These are phyloP conservation scores for Candida sp. DNA, from an alignment of 1,139 yeast genomes.

Conservation along the genomic window DNA sequence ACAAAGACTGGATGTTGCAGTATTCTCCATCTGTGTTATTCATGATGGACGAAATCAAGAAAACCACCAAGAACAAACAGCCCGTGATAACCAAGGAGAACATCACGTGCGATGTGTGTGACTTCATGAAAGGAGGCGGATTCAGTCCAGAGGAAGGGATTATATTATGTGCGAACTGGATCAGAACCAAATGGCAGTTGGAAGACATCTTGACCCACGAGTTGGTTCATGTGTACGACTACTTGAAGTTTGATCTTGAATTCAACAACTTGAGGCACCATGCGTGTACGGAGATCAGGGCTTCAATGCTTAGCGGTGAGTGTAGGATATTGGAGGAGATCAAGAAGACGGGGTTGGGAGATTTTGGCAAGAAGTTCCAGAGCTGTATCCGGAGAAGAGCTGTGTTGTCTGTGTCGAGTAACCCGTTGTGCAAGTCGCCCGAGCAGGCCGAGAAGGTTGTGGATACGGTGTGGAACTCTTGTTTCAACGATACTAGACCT, in stretches of 20 bases:
- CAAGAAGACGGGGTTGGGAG: slow-evolving; percentile 61
- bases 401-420: slow-evolving; percentile 77
- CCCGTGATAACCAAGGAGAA: slow-evolving; percentile 32
- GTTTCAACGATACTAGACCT: slow-evolving; percentile 96
- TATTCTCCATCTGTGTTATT: slow-evolving; percentile 89
- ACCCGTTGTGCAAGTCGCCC: slow-evolving; percentile 76
- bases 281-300: slow-evolving; percentile 97
- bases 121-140: slow-evolving; percentile 90
- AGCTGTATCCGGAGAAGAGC: slow-evolving; percentile 92
- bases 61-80: slow-evolving; percentile 58
- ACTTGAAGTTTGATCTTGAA: slow-evolving; percentile 84
- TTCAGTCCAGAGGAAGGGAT: slow-evolving; percentile 92
- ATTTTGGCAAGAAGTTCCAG: slow-evolving; percentile 85
- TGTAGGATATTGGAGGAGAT: slow-evolving; percentile 92
- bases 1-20: slow-evolving; percentile 77
- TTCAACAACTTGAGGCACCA: slow-evolving; percentile 88
- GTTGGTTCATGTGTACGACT: slow-evolving; percentile 92
- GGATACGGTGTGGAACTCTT: slow-evolving; percentile 87
- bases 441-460: slow-evolving; percentile 84
- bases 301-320: slow-evolving; percentile 93
- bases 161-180: slow-evolving; percentile 83
- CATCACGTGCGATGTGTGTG: slow-evolving; percentile 85
- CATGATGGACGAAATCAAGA: slow-evolving; percentile 83
- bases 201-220: slow-evolving; percentile 96
- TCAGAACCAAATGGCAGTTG: slow-evolving; percentile 77